Evolutionary conservation across 148 eudicot genomes (phyloP), one percentile per base, ranked within the genome.

Genomic region (Rhododendron henanense): DNA sequence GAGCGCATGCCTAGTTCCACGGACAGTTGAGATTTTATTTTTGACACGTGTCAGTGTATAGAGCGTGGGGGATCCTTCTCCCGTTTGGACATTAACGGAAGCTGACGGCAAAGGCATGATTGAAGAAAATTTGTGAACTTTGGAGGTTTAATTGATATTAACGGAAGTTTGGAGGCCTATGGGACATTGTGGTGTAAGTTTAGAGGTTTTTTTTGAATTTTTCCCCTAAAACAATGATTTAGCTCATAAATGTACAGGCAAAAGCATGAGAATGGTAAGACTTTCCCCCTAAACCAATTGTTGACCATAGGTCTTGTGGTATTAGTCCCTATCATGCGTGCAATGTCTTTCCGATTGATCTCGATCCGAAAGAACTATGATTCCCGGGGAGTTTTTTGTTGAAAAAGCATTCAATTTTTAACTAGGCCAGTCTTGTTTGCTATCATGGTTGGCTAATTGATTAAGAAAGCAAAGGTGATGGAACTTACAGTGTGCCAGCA

Each of bases 401-500:
- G 19, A 14, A 55, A 69, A 69, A 11, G 18, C 37, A 13, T 28
- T 28, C n/a, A 16, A 37, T 19, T 74, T 75, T 10, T 18, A 18
- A 75, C 23, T 5, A 39, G 0, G 48, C 79, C 48, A 75, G 19
- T 75, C 47, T 39, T 75, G 79, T 16, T 75, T 37, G 25, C 47
- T 37, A 75, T 75, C 47, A 1, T 75, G 2, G 79, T 75, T 39
- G 0, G 78, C 2, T 28, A 73, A 75, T 15, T 39, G 19, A 37
- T 37, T 8, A 48, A 21, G 19, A 25, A 13, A 48, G 59, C 28
- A 2, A 69, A 83, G n/a, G 71, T 55, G 44, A 3, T 53, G 39
- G 25, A 59, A 84, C 94, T 85, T 81, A 93, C 93, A 93, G 81
- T 85, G 95, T 93, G 44, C 95, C 95, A 21, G 95, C 94, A 84